Evolutionary conservation across 805 yeast genomes (phyloP).

Genomic region (Alloascoidea hylecoeti): DNA sequence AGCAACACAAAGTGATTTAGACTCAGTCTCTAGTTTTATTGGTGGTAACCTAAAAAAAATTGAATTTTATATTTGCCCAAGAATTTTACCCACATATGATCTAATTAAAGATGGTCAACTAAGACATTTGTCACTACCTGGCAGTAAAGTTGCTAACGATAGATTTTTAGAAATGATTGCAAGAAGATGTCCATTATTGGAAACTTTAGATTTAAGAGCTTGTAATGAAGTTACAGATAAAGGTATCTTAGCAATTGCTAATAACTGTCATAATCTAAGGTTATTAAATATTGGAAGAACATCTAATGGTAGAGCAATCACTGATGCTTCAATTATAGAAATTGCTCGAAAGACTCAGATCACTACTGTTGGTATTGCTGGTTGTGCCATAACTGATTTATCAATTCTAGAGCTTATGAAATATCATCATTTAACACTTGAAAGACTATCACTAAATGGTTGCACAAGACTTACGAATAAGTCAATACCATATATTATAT

Average conservation of each 20-base stretch:
- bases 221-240: conserved; percentile 68
- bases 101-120: conserved; percentile 29
- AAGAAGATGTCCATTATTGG: conserved; percentile 39
- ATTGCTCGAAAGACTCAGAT: conserved; percentile 43
- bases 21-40: conserved; percentile 25
- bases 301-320: conserved; percentile 45
- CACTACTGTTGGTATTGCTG: conserved; percentile 76
- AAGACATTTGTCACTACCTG: conserved; percentile 48
- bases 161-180: conserved; percentile 36
- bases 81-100: conserved; percentile 36
- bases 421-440: conserved; percentile 31
- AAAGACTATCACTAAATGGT: conserved; percentile 62
- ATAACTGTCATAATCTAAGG: conserved; percentile 39
- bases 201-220: conserved; percentile 65
- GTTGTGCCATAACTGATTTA: conserved; percentile 67
- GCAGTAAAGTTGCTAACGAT: conserved; percentile 51
- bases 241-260: conserved; percentile 57
- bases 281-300: conserved; percentile 75
- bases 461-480: conserved; percentile 45
- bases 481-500: conserved; percentile 27
- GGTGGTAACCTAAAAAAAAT: conserved; percentile 47
- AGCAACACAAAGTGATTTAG: conserved; percentile 39
- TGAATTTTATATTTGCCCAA: conserved; percentile 77
- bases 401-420: conserved; percentile 71
- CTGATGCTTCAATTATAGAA: conserved; percentile 52